Evolutionary conservation across 106 monocot species (phyloP).

Genomic region (Acorus gramineus): DNA sequence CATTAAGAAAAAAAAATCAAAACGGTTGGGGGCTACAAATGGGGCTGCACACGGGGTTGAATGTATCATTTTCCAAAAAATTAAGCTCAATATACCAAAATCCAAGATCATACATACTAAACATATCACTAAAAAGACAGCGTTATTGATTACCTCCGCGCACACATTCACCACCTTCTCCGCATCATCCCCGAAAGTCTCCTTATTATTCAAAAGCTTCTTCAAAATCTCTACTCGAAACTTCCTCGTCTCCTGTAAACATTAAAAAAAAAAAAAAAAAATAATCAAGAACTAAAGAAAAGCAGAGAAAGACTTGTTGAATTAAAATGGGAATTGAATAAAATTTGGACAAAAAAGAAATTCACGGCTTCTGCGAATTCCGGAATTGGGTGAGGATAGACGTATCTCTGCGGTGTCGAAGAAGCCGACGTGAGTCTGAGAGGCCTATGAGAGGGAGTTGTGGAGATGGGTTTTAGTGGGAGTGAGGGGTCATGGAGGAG

Average conservation of each 20-base stretch:
- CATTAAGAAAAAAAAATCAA: too few relatives aligned
- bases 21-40: too few relatives aligned
- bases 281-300: background rate
- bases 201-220: background rate
- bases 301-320: too few relatives aligned
- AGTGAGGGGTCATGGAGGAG: too few relatives aligned
- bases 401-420: background rate
- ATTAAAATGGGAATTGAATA: too few relatives aligned
- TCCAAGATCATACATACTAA: too few relatives aligned
- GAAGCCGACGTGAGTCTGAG: too few relatives aligned
- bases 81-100: too few relatives aligned
- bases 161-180: background rate
- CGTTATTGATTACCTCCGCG: background rate
- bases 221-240: background rate
- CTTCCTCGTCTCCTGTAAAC: background rate
- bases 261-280: background rate
- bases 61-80: too few relatives aligned
- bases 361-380: background rate
- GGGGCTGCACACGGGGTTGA: too few relatives aligned
- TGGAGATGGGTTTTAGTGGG: too few relatives aligned
- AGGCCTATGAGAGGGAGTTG: too few relatives aligned
- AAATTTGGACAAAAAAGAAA: background rate
- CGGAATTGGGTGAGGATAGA: background rate
- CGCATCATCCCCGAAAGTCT: background rate
- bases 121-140: background rate